These are phyloP conservation scores for Citrus hindsii DNA, from an alignment of 345 rosid genomes.

Conservation along the genomic window DNA sequence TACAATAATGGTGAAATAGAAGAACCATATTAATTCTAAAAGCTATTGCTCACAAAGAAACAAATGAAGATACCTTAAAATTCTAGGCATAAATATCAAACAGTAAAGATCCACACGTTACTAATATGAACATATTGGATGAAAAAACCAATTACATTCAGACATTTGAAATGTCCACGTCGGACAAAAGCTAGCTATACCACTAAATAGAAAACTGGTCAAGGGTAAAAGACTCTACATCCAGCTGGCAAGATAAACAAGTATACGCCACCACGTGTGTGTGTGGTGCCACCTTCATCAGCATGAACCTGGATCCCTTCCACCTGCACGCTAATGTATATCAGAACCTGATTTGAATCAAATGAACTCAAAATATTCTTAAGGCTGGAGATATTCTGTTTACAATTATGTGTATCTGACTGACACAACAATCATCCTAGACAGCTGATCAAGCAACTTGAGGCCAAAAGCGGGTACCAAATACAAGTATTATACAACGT, in stretches of 20 bases:
- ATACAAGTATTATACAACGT: neutral
- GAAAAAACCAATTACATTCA: neutral
- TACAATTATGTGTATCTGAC: neutral
- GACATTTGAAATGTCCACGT: neutral
- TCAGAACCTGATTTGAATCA: neutral
- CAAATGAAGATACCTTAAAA: neutral
- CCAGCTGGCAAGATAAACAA: slow-evolving; percentile 67
- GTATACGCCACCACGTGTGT: slow-evolving; percentile 61
- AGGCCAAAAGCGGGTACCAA: neutral
- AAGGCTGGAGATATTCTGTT: neutral
- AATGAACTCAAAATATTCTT: neutral
- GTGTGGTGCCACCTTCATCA: slow-evolving; percentile 66
- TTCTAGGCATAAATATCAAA: neutral
- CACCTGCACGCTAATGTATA: slow-evolving; percentile 34
- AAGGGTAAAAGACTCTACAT: slow-evolving; percentile 34
- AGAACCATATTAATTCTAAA: neutral
- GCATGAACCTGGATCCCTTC: slow-evolving; percentile 71
- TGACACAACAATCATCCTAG: neutral
- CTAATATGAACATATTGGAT: neutral
- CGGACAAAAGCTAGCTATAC: neutral
- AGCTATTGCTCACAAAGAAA: neutral
- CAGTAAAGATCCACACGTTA: neutral
- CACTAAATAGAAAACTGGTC: neutral
- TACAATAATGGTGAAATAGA: neutral
- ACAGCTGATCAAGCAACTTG: neutral